These are phyloP conservation scores for Stentor roeselii DNA, from an alignment of 73 alveolate genomes.

Conservation along the genomic window DNA sequence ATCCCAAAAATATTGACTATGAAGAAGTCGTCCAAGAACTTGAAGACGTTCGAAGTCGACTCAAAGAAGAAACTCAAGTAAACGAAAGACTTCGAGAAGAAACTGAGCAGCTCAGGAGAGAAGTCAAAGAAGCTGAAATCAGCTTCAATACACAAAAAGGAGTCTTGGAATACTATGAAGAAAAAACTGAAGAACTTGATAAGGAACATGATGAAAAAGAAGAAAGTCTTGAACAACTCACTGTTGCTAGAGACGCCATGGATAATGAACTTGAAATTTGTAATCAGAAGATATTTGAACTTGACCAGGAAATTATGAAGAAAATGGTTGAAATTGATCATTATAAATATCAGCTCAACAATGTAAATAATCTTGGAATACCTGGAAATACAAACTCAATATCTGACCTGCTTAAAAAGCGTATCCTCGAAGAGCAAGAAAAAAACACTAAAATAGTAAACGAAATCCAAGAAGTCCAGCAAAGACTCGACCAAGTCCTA, in stretches of 20 bases:
- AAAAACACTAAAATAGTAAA: too few relatives aligned
- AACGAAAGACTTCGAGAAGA: background rate
- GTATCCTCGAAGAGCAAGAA: background rate
- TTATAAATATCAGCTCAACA: background rate
- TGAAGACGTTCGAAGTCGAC: background rate
- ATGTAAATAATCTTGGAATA: background rate
- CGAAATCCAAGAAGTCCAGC: background rate
- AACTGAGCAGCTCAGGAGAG: background rate
- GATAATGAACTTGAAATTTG: background rate
- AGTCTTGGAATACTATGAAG: background rate
- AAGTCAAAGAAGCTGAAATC: background rate
- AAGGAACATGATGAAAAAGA: background rate
- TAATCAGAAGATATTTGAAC: background rate
- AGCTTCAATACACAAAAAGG: background rate
- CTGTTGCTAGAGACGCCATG: background rate
- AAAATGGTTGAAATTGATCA: background rate
- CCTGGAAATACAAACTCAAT: background rate
- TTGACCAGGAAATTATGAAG: background rate
- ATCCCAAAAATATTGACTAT: background rate
- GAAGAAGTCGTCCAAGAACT: conserved; percentile 1
- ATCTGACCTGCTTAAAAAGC: background rate
- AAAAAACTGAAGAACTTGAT: background rate
- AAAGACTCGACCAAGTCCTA: background rate
- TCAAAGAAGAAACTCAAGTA: background rate
- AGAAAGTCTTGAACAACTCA: background rate